Base-by-base conservation (phyloP, 352 stramenopile genomes). In the Phytophthora palmivora region DNA sequence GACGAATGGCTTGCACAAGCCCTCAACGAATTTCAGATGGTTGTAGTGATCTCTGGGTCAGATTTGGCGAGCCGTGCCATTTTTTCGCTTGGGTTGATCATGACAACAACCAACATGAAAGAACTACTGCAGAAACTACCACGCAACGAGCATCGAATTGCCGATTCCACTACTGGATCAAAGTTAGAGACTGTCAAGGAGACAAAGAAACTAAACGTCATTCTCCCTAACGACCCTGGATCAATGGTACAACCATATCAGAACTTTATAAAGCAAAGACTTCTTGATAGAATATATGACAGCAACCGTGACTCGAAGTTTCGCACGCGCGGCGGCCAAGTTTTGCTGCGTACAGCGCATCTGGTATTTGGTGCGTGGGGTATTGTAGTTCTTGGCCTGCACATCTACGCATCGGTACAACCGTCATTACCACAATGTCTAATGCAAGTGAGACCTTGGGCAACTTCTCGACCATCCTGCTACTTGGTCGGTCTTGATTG, bases 401-500 rank as follows among this genome's bases (percentile, higher is more conserved):
- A 72, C 18, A 37, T 67, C 10, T 37, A 58, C 6, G 56, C 63
- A 3, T 67, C 58, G 5, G 10, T 41, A 3, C 38, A 72, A 3
- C 52, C 62, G 18, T 41, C 39, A 3, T 19, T 69, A 15, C 26
- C 45, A 0, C 49, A 76, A 15, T 72, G 63, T 21, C 22, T 48
- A 19, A 49, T 72, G 6, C 57, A 70, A 22, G 66, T 77, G n/a
- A 50, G 58, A n/a, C 70, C 74, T 3, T 79, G 70, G 74, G 28
- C 58, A n/a, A 51, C 64, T 2, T 48, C 46, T 6, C 54, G 56
- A 11, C 58, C 60, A 9, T 72, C 70, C 1, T 84, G 75, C 24
- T 71, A 75, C 26, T 42, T 81, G 5, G 55, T 70, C 2, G 50
- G 57, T 14, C 21, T 79, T 6, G 73, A 77, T 49, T 81, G 71